phyloP scores from a whole-genome alignment of 2,329 filamentous ascomycete genomes.

The Leptodontidium sp. region DNA sequence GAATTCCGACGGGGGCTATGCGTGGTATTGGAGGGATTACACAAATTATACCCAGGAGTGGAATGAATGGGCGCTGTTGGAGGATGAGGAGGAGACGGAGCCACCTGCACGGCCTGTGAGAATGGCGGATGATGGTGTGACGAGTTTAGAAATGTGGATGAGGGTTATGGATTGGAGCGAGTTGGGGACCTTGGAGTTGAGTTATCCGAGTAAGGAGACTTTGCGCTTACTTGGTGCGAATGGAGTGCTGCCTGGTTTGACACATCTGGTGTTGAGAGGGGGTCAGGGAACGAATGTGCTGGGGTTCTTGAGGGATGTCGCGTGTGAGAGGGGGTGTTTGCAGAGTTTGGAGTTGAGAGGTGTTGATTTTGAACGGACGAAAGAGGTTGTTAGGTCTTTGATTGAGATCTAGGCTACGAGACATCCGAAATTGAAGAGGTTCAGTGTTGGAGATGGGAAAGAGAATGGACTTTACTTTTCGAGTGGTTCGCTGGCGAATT shows the following conservation, averaged over 20 bases:
- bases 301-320: neutral
- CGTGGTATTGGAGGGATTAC: neutral
- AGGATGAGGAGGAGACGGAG: neutral
- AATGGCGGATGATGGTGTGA: neutral
- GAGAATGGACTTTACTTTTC: neutral
- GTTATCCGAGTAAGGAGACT: neutral
- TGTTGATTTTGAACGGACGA: neutral
- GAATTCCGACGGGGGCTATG: neutral
- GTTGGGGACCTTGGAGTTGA: neutral
- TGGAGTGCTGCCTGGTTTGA: neutral
- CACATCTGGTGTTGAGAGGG: neutral
- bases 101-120: neutral
- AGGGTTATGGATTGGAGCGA: neutral
- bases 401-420: neutral
- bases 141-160: neutral
- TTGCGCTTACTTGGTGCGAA: neutral
- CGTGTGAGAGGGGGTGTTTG: neutral
- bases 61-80: neutral
- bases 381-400: neutral
- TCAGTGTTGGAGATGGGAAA: slow-evolving; percentile 3
- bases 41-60: neutral
- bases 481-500: neutral
- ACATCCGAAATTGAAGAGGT: neutral
- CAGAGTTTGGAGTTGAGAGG: neutral
- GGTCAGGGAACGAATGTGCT: neutral